Evolutionary conservation across 331 rosid species (phyloP), one percentile per base, ranked within the genome.

Genomic region (Malus hybrid): DNA sequence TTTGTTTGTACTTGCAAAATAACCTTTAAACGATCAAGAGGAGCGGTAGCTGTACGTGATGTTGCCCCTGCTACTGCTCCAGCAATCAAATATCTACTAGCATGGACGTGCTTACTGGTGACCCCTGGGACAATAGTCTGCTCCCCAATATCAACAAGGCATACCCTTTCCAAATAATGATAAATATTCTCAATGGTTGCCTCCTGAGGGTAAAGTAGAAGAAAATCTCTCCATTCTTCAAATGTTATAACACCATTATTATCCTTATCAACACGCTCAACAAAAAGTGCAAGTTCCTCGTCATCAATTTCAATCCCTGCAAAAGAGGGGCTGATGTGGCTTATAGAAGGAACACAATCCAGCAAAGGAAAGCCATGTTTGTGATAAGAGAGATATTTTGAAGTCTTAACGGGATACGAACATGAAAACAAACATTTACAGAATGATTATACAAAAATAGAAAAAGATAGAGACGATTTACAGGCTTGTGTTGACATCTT

Each of bases 161-260:
- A 90, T 39, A 93, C 81, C 80, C 95, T 85, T 79, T 93, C 98
- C 85, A 84, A 81, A 83, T 90, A 87, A 65, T 90, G 96, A 85
- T 90, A 93, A 70, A 93, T 93, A 83, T 93, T 93, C 88, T 89
- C 96, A 33, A 93, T 88, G 59, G 95, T 90, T 67, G 95, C 98
- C 75, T 93, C 96, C n/a, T 90, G 98, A 74, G 98, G 98, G 75
- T 80, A 90, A 76, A 93, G 92, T 64, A 90, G 70, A 73, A 93
- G 91, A 89, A 93, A 93, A 79, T 93, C 98, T 76, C 98, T 88
- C 98, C 98, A 90, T 78, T 93, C 98, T 80, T 89, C 95, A 76
- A 93, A 93, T 65, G 96, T 90, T 65, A 90, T 93, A 33, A 93
- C 90, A 65, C 96, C 98, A 78, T 93, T 90, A 57, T 85, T 86